A percentile compares a stretch with the other conserved stretches of the same genome.
Evolutionary conservation across 2,329 filamentous ascomycete genomes (phyloP).

Genomic region (Cercospora brassicicola): DNA sequence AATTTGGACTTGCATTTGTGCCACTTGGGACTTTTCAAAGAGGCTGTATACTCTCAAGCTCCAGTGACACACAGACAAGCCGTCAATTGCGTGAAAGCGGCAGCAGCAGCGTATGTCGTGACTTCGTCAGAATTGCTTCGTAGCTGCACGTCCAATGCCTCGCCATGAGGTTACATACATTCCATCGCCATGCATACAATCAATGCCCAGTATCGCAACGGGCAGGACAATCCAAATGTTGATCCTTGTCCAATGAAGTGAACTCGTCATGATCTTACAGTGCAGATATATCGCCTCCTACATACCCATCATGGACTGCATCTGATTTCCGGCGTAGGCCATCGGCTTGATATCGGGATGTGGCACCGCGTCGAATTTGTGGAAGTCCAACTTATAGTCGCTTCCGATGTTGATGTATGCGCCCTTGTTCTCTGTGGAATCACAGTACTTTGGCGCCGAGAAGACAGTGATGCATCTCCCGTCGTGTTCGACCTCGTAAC

Average conservation of each 20-base stretch:
- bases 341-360: constrained; percentile 96
- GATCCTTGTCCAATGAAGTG: constrained; percentile 1
- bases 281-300: constrained; percentile 1
- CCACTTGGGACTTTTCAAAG: background rate
- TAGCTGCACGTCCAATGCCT: constrained; percentile 4
- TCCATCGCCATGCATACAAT: constrained; percentile 5
- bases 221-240: background rate
- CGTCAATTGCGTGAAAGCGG: background rate
- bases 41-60: background rate
- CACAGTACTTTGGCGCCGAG: constrained; percentile 95
- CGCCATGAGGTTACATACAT: constrained; percentile 3
- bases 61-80: background rate
- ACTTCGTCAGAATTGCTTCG: background rate
- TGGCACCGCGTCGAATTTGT: constrained; percentile 93
- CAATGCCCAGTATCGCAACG: background rate
- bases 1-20: too few relatives aligned
- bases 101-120: background rate
- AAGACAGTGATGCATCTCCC: constrained; percentile 97
- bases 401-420: constrained; percentile 96
- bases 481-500: constrained; percentile 97
- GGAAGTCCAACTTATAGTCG: constrained; percentile 86
- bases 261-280: background rate
- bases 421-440: constrained; percentile 96
- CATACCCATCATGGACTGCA: constrained; percentile 67
- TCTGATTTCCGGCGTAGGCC: constrained; percentile 81